A percentile compares a stretch with the other conserved stretches of the same genome.
phyloP scores from a whole-genome alignment of 257 asterid genomes.

The Petunia axillaris region DNA sequence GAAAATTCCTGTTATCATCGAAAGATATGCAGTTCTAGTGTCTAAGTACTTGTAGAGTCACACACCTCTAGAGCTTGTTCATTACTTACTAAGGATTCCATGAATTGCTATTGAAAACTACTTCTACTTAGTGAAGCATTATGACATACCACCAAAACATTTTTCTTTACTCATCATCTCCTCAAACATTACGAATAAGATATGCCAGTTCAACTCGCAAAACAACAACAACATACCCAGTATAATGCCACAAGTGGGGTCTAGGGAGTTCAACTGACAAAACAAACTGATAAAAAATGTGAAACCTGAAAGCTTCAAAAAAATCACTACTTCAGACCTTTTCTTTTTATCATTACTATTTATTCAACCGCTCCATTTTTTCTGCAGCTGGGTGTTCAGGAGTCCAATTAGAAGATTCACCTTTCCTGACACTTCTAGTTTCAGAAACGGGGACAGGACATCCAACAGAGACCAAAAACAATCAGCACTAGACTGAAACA shows the following conservation, averaged over 20 bases:
- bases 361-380: background rate
- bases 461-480: constrained; percentile 13
- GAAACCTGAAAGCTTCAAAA: background rate
- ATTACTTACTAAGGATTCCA: background rate
- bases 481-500: background rate
- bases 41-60: background rate
- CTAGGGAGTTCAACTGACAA: too few relatives aligned
- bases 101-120: background rate
- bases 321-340: background rate
- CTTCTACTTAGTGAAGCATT: background rate
- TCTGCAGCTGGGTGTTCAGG: background rate
- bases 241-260: too few relatives aligned
- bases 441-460: background rate
- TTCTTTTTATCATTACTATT: background rate
- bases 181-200: background rate
- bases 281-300: background rate
- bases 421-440: background rate
- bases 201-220: background rate
- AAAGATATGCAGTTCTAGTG: background rate
- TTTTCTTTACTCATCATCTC: background rate
- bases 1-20: background rate
- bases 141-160: background rate
- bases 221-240: background rate
- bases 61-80: background rate
- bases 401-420: background rate